Base-by-base conservation (phyloP, 805 yeast genomes). In the Candida hungchunana region DNA sequence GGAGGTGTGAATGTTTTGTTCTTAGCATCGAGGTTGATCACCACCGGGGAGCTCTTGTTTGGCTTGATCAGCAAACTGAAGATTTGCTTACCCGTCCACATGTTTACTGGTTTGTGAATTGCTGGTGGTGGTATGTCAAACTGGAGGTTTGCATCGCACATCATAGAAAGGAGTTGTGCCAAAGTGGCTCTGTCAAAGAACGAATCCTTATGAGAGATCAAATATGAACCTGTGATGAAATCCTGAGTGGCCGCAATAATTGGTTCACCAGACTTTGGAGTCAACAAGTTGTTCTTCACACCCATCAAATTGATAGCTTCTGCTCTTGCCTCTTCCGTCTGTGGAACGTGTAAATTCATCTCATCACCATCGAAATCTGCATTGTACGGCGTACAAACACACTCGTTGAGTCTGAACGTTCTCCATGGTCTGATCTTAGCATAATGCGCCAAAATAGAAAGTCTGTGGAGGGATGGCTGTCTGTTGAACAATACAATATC, bases 291-390 rank as follows among this genome's bases (percentile, higher is more conserved):
- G 56, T 89, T 84, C 53, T 93, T 93, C 27, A 93, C 98, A 36
- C 97, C 98, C 99, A 93, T 93, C 55, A 93, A 71, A 54, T 84
- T 85, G 62, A 90, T 87, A n/a, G 98, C 98, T 62, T 93, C 99
- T 1, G 97, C 95, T 47, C 98, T 70, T 1, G 98, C 97, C 62
- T 93, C 98, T 63, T 93, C 97, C 2, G 97, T 93, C 62, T 93
- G 99, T 2, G 98, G 98, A 30, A 93, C 98, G 58, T 93, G 98
- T 56, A 93, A 69, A 61, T 93, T 93, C 98, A 93, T 93, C 62
- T 93, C 98, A 64, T 93, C 98, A 64, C 98, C 98, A 62, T 93
- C 98, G 59, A 93, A 93, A 74, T 93, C 99, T 26, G 99, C 99
- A 60, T 94, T 94, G 64, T 93, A 93, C 2, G 98, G 98, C 0